Conservation (phyloP, 2,329 filamentous ascomycete genomes). For the Neonectria neomacrospora region DNA sequence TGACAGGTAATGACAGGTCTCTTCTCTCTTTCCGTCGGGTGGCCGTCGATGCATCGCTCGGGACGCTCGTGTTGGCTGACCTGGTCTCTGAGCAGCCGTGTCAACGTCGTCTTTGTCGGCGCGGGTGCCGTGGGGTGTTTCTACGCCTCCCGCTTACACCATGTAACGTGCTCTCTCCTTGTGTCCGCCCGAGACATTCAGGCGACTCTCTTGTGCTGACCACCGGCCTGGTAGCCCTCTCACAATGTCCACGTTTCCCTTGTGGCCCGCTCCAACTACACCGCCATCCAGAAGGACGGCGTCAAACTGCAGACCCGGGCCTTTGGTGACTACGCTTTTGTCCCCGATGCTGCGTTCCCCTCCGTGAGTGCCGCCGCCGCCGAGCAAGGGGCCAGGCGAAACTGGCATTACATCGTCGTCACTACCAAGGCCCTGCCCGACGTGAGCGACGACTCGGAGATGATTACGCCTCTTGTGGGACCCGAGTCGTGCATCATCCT, state of each 20-base stretch:
- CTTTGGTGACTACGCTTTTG: constrained; percentile 75
- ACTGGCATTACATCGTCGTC: constrained; percentile 72
- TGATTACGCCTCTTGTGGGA: constrained; percentile 69
- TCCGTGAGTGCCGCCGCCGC: constrained; percentile 66
- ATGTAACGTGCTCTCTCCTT: constrained; percentile 53
- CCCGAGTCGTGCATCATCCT: constrained; percentile 69
- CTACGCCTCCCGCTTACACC: constrained; percentile 75
- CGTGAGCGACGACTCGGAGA: constrained; percentile 67
- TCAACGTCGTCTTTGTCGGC: constrained; percentile 73
- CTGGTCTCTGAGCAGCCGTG: constrained; percentile 35
- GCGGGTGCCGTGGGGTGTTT: constrained; percentile 79
- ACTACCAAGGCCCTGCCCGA: constrained; percentile 78
- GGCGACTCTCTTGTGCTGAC: constrained; percentile 25
- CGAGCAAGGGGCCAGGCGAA: constrained; percentile 35
- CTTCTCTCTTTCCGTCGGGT: neutral
- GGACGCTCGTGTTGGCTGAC: constrained; percentile 28
- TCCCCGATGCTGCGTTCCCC: constrained; percentile 70
- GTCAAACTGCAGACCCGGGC: constrained; percentile 72
- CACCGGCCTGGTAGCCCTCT: constrained; percentile 51
- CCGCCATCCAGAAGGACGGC: constrained; percentile 68
- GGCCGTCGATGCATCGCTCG: constrained; percentile 11
- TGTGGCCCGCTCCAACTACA: constrained; percentile 79
- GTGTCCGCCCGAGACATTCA: constrained; percentile 9
- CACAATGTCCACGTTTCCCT: constrained; percentile 71
- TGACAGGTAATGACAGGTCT: neutral